Evolutionary conservation across 1,284 basidiomycete species (phyloP).

Genomic region (Stereum hirsutum): DNA sequence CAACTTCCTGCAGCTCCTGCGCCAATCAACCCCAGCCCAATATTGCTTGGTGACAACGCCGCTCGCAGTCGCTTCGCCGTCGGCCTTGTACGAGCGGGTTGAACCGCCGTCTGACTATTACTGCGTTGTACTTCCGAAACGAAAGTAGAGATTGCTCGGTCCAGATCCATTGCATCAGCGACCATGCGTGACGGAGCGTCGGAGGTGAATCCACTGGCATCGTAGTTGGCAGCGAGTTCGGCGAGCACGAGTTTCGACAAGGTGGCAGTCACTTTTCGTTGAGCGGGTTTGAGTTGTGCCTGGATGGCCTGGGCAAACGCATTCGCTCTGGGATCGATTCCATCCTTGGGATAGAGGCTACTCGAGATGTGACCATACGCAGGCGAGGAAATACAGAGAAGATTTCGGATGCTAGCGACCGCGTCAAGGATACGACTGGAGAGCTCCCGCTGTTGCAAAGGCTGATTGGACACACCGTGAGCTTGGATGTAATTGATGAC

Average conservation of each 20-base stretch:
- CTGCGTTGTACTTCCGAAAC: slow-evolving; percentile 61
- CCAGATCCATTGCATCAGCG: slow-evolving; percentile 70
- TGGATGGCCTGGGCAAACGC: slow-evolving; percentile 42
- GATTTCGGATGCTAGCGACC: slow-evolving; percentile 64
- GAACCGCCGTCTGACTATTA: slow-evolving; percentile 25
- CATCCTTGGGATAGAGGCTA: slow-evolving; percentile 43
- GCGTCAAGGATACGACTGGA: slow-evolving; percentile 54
- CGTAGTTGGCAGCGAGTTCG: slow-evolving; percentile 69
- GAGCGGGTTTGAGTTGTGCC: slow-evolving; percentile 52
- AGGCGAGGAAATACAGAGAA: slow-evolving; percentile 62
- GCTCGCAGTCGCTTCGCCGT: slow-evolving; percentile 51
- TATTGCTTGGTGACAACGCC: slow-evolving; percentile 49
- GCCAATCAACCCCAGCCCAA: slow-evolving; percentile 68
- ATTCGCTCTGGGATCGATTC: slow-evolving; percentile 31
- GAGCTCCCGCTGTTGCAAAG: slow-evolving; percentile 48
- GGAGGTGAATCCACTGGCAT: slow-evolving; percentile 48
- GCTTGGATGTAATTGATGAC: slow-evolving; percentile 55
- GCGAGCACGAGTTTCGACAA: slow-evolving; percentile 70
- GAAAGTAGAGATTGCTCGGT: slow-evolving; percentile 65
- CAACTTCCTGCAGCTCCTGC: slow-evolving; percentile 59
- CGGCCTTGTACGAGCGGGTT: slow-evolving; percentile 21
- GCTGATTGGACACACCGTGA: slow-evolving; percentile 29
- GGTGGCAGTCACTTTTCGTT: slow-evolving; percentile 72
- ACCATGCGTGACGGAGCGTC: slow-evolving; percentile 70
- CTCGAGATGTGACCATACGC: slow-evolving; percentile 54